Evolutionary conservation across 495 filamentous ascomycete genomes (phyloP), one percentile per base, ranked within the genome.

Genomic region (Penicilliopsis zonata): DNA sequence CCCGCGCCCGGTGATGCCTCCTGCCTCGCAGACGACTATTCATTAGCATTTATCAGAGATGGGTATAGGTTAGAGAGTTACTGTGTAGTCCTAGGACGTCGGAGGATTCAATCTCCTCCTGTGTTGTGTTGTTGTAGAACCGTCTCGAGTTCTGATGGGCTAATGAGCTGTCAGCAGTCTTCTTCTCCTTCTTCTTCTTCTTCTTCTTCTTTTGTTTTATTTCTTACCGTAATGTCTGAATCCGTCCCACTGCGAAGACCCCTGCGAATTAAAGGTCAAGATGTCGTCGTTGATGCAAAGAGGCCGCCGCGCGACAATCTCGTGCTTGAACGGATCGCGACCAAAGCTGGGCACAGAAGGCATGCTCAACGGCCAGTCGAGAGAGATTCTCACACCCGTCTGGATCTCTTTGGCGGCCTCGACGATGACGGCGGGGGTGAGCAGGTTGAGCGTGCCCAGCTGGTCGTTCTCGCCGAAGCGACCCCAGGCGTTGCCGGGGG

Each of bases 41-140:
- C n/a, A n/a, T n/a, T n/a, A n/a, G n/a, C 17, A 28, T 23, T 35
- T 8, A 17, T 18, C 33, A 1, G 30, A 3, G 10, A 9, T 24
- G 21, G 7, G 7, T 24, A 24, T 31, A 33, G 30, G 13, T 9
- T 3, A 36, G 12, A 7, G 9, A 14, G 21, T 28, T 15, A 29
- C 10, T n/a, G 24, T 23, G 17, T 26, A 14, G 13, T 7, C 13
- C 6, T 14, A 24, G 25, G 18, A 24, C 23, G 7, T 34, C 17
- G 19, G 2, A 23, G 9, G 14, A 44, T 48, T 74, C 61, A 28
- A 83, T 69, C 7, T 78, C 69, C 1, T 68, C 51, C 49, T 63
- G 49, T 0, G 65, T 70, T 13, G 70, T 63, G 4, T 75, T 76
- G 25, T 79, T 79, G 43, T 76, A 82, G 40, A 73, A 84, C 14